Conservation (phyloP, 805 yeast species). For the Yamadazyma scolyti region DNA sequence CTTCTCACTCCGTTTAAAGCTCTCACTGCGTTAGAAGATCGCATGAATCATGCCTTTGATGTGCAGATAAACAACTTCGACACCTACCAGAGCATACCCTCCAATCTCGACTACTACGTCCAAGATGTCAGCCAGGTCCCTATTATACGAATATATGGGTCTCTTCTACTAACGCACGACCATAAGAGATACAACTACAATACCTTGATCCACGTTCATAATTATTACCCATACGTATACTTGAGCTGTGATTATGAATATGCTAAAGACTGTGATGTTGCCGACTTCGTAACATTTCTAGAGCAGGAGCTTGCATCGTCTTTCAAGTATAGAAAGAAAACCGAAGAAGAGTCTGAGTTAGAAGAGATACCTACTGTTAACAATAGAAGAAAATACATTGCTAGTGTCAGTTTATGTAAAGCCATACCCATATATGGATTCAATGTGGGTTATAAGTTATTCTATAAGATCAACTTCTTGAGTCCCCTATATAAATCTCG, state of each 20-base stretch:
- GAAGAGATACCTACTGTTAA: neutral
- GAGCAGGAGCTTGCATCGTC: slow-evolving; percentile 37
- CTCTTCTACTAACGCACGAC: slow-evolving; percentile 52
- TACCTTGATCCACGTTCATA: slow-evolving; percentile 69
- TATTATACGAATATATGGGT: slow-evolving; percentile 73
- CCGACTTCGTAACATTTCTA: slow-evolving; percentile 36
- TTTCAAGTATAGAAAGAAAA: slow-evolving; percentile 2
- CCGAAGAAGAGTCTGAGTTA: slow-evolving; percentile 10
- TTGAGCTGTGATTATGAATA: slow-evolving; percentile 52
- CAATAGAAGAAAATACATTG: slow-evolving; percentile 40
- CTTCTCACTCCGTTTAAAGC: too few relatives aligned
- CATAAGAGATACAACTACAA: slow-evolving; percentile 20
- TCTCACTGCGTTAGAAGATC: too few relatives aligned
- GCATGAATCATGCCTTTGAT: too few relatives aligned
- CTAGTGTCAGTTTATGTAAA: slow-evolving; percentile 61
- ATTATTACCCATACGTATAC: slow-evolving; percentile 77
- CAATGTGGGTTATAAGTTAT: slow-evolving; percentile 58
- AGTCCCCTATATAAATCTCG: slow-evolving; percentile 59
- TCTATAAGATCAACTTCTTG: slow-evolving; percentile 64
- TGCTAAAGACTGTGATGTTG: slow-evolving; percentile 15
- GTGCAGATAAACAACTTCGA: slow-evolving; percentile 65
- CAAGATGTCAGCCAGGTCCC: slow-evolving; percentile 56
- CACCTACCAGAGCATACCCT: slow-evolving; percentile 58
- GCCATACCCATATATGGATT: slow-evolving; percentile 86
- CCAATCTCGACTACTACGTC: slow-evolving; percentile 47